Evolutionary conservation across 345 rosid species (phyloP).

Genomic region (Fremontodendron californicum): DNA sequence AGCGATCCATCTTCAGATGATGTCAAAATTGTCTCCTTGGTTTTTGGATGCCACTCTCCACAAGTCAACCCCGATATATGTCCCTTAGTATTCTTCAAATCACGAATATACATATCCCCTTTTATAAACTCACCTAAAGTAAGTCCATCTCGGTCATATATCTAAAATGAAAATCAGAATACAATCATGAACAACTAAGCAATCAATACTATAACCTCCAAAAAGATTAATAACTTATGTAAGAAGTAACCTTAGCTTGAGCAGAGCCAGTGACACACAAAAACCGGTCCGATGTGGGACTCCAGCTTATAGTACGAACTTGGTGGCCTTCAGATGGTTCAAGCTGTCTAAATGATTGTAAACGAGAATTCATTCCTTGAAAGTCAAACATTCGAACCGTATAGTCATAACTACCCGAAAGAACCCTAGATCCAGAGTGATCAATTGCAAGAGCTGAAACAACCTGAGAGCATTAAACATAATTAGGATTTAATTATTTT

Average conservation of each 20-base stretch:
- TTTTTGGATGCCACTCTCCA: constrained; percentile 94
- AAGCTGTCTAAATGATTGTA: constrained; percentile 86
- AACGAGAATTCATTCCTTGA: constrained; percentile 92
- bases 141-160: constrained; percentile 95
- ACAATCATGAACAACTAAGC: neutral
- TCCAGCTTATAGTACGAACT: constrained; percentile 93
- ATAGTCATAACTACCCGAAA: constrained; percentile 92
- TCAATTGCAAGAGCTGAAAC: constrained; percentile 87
- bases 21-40: constrained; percentile 80
- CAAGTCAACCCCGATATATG: constrained; percentile 90
- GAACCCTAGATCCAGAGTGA: constrained; percentile 89
- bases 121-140: constrained; percentile 92
- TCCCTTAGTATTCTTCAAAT: constrained; percentile 94
- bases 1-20: constrained; percentile 97
- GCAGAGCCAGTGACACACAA: constrained; percentile 94
- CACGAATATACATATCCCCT: constrained; percentile 98
- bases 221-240: neutral
- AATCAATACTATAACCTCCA: neutral
- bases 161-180: constrained; percentile 37
- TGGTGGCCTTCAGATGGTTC: constrained; percentile 96
- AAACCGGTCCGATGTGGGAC: constrained; percentile 83
- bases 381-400: constrained; percentile 88
- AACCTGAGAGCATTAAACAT: constrained; percentile 38
- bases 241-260: constrained; percentile 76
- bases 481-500: neutral